Conservation (phyloP, 169 alveolate species). For the Eimeria tenella region DNA sequence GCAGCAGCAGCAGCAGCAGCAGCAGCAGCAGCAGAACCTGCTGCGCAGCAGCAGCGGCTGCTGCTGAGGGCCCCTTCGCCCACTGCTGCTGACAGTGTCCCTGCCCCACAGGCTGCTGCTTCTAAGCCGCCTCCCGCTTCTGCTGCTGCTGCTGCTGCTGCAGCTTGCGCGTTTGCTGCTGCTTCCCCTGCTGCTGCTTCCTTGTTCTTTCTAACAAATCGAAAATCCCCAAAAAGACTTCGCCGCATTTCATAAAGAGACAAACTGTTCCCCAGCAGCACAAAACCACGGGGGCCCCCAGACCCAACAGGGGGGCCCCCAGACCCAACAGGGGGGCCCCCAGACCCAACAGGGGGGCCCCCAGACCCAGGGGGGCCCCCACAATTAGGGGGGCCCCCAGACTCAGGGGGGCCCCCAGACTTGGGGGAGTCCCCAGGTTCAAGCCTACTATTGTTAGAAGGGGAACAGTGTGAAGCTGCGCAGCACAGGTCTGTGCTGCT, state of each 20-base stretch:
- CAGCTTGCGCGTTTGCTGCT: neutral
- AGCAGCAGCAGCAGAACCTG: neutral
- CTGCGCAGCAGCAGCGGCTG: neutral
- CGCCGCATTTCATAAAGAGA: neutral
- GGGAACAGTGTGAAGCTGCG: too few species aligned
- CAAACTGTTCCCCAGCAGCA: neutral
- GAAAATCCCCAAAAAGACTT: neutral
- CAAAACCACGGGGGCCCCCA: neutral
- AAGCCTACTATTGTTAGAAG: too few species aligned
- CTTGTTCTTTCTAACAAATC: neutral
- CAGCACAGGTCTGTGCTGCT: neutral
- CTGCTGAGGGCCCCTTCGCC: neutral
- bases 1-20: neutral
- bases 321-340: neutral
- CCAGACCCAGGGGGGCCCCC: too few species aligned
- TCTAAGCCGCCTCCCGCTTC: neutral
- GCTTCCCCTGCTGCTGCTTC: neutral
- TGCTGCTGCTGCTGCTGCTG: slow-evolving; percentile 23
- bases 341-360: too few species aligned
- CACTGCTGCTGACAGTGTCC: neutral
- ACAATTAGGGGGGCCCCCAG: too few species aligned
- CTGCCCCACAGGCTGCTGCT: neutral
- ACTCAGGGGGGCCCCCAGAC: too few species aligned
- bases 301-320: neutral
- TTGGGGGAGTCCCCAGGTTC: too few species aligned